Evolutionary conservation across 1,284 basidiomycete genomes (phyloP).

Genomic region (Cryptococcus wingfieldii): DNA sequence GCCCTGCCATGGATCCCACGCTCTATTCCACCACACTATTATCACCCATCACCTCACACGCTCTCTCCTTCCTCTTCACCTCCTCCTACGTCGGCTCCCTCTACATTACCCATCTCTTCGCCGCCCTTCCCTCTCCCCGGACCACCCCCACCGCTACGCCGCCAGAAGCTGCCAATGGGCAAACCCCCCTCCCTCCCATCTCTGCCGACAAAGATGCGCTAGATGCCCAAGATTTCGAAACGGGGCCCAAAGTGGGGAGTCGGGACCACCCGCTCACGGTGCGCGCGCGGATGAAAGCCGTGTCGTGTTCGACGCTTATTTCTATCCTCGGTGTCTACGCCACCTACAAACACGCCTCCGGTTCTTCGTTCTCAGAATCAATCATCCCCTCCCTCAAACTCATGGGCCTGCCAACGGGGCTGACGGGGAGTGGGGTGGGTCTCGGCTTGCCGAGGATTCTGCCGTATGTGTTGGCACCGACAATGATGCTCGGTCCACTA

Average conservation of each 20-base stretch:
- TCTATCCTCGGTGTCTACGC: conserved; percentile 31
- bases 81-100: conserved; percentile 51
- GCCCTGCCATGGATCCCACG: too few species aligned
- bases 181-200: conserved; percentile 12
- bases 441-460: conserved; percentile 18
- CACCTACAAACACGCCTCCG: conserved; percentile 21
- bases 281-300: conserved; percentile 42
- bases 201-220: conserved; percentile 8
- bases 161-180: background rate
- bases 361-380: conserved; percentile 8
- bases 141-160: background rate
- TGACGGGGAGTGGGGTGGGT: background rate
- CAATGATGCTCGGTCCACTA: conserved; percentile 80
- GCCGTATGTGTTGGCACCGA: conserved; percentile 66
- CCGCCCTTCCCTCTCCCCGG: background rate
- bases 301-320: conserved; percentile 33
- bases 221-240: background rate
- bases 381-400: conserved; percentile 27
- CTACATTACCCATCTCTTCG: conserved; percentile 43
- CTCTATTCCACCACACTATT: too few species aligned
- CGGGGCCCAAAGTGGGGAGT: conserved; percentile 22
- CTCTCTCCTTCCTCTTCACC: conserved; percentile 45
- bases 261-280: conserved; percentile 48
- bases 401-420: conserved; percentile 25
- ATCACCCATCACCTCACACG: conserved; percentile 20